Evolutionary conservation across 306 rosid species (phyloP).

Genomic region (Morella rubra): DNA sequence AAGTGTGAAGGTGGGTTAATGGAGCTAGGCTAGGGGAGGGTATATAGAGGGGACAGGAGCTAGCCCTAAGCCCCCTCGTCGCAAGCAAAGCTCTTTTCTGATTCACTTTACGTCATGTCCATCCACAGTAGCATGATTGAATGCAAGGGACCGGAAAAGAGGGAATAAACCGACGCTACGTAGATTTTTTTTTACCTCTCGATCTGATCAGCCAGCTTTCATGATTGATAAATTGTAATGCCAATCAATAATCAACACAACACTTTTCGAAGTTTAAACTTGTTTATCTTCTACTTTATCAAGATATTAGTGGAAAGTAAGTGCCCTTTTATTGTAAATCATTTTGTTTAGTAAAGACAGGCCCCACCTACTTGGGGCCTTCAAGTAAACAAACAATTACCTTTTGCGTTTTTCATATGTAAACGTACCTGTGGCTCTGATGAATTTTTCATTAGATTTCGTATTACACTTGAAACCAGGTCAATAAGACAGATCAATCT

Average conservation of each 20-base stretch:
- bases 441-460: too few species aligned
- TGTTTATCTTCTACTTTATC: conserved; percentile 6
- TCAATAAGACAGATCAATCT: too few species aligned
- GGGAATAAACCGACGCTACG: background rate
- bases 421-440: too few species aligned
- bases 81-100: conserved; percentile 26
- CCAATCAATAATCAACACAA: background rate
- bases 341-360: background rate
- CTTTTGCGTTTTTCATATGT: background rate
- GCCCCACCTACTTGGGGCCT: background rate
- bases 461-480: too few species aligned
- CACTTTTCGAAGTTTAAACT: conserved; percentile 1
- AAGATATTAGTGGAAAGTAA: background rate
- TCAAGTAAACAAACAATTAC: too few species aligned
- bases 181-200: background rate
- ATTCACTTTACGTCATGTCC: conserved; percentile 62
- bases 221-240: background rate
- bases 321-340: background rate
- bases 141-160: background rate
- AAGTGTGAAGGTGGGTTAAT: conserved; percentile 1
- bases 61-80: conserved; percentile 22
- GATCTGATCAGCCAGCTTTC: background rate
- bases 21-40: conserved; percentile 2
- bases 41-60: conserved; percentile 28
- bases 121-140: conserved; percentile 31